phyloP scores from a whole-genome alignment of 768 basidiomycete species.

The Suillus ampliporus region DNA sequence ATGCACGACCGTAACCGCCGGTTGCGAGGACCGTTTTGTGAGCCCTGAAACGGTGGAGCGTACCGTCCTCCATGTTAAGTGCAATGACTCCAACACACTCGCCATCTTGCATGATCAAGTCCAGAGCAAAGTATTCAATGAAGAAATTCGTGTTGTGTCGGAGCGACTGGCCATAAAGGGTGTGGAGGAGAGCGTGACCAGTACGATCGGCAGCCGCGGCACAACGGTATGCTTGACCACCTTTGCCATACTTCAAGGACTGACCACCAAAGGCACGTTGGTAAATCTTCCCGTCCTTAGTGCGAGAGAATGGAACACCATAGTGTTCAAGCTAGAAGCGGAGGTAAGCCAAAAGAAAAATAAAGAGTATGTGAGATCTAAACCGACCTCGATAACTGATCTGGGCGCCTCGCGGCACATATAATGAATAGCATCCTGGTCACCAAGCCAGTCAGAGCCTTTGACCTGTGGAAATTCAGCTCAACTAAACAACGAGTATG shows the following conservation, averaged over 20 bases:
- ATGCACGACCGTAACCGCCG: constrained; percentile 96
- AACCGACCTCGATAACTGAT: constrained; percentile 85
- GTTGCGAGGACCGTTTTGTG: constrained; percentile 99
- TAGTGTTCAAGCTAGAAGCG: constrained; percentile 90
- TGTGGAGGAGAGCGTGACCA: constrained; percentile 97
- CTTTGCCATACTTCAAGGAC: constrained; percentile 95
- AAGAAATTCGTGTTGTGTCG: constrained; percentile 99
- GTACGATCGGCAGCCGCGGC: constrained; percentile 99
- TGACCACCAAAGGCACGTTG: constrained; percentile 99
- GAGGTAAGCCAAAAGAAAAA: constrained; percentile 7
- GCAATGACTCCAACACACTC: constrained; percentile 99
- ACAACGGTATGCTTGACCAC: constrained; percentile 98
- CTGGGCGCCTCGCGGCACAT: constrained; percentile 98
- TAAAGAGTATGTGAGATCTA: neutral
- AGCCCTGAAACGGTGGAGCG: constrained; percentile 95
- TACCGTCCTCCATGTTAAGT: constrained; percentile 99
- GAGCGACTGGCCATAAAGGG: constrained; percentile 98
- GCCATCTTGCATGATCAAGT: constrained; percentile 98
- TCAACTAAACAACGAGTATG: constrained; percentile 8
- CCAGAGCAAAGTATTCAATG: constrained; percentile 99
- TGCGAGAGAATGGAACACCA: constrained; percentile 98
- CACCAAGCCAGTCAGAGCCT: constrained; percentile 99
- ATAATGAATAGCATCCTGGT: constrained; percentile 99
- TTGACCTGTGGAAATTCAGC: constrained; percentile 70
- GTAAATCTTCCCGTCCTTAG: constrained; percentile 98